A percentile compares a stretch with the other conserved stretches of the same genome.
Evolutionary conservation across 164 flowering plant genomes (phyloP).

Genomic region (Aristolochia contorta): DNA sequence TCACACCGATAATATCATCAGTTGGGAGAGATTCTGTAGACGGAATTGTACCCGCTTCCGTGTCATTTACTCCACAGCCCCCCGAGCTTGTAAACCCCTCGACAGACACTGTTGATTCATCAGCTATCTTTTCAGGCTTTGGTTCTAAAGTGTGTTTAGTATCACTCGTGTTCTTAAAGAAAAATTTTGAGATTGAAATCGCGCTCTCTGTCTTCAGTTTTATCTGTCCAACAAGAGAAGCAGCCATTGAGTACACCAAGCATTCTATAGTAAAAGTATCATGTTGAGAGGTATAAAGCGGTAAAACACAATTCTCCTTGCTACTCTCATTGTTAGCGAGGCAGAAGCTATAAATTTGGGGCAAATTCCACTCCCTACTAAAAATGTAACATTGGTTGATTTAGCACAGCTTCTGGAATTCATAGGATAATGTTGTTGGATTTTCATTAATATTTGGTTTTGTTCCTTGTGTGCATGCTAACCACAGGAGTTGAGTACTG

Average conservation of each 20-base stretch:
- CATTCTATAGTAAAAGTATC: neutral
- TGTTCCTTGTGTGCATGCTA: too few species aligned
- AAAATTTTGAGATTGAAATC: conserved; percentile 51
- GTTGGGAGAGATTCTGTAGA: neutral
- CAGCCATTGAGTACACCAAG: neutral
- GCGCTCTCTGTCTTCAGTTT: conserved; percentile 38
- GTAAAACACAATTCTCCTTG: too few species aligned
- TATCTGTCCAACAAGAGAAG: conserved; percentile 23
- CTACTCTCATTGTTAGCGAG: too few species aligned
- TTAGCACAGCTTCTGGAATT: too few species aligned
- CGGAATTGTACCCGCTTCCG: neutral
- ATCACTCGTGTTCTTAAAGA: conserved; percentile 30
- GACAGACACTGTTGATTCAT: conserved; percentile 10
- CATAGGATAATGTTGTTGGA: too few species aligned
- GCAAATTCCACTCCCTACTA: too few species aligned
- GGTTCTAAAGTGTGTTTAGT: conserved; percentile 14
- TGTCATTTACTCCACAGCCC: conserved; percentile 11
- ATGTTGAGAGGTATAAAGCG: too few species aligned
- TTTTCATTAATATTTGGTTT: too few species aligned
- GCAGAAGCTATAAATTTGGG: too few species aligned
- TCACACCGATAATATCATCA: neutral
- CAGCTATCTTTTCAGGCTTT: conserved; percentile 8
- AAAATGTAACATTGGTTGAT: too few species aligned
- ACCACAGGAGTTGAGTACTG: too few species aligned
- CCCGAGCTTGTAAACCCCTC: conserved; percentile 15